Base-by-base conservation (phyloP, 73 alveolate species). In the Paraurostyla sp. region DNA sequence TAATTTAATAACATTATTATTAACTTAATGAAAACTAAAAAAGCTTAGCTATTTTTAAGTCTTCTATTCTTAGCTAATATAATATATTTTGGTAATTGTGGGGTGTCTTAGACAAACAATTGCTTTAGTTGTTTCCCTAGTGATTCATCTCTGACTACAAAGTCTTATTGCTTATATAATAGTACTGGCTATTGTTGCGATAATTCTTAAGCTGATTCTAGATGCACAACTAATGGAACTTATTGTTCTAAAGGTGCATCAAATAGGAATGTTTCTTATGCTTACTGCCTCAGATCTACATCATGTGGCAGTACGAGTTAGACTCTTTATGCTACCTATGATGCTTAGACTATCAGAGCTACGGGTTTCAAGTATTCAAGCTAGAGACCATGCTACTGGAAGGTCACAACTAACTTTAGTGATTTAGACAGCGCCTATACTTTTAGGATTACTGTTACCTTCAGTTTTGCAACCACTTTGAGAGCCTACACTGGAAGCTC, bases 331-430 rank as follows among this genome's bases (percentile, higher is more conserved):
- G 78, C 78, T 30, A 27, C 78, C 13, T 60, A 60, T 33, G 45
- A 60, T 25, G 16, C 22, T 30, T 60, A 60, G 25, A 60, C 9
- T 30, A 60, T 60, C 3, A 60, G 78, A 60, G 78, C 78, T 60
- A 60, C 78, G 7, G 78, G 78, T 6, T 60, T 60, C 32, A 60
- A 11, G 13, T 60, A 60, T 33, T 7, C 6, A 9, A 16, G 7
- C 32, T 16, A 60, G 7, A 16, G 78, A 27, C 78, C 78, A 3
- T 60, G 78, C 50, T 60, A 30, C 32, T 60, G 78, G 78, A 60
- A 60, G 32, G 32, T 60, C 50, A 30, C 78, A 32, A 60, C 78
- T 60, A 33, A 60, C 32, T 29, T 16, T 4, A 16, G 35, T 16
- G 15, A 11, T 60, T 25, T 29, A 27, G 32, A 27, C 3, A 29